These are phyloP conservation scores for Zygosaccharomyces lentus DNA, from an alignment of 805 yeast genomes.

Conservation along the genomic window DNA sequence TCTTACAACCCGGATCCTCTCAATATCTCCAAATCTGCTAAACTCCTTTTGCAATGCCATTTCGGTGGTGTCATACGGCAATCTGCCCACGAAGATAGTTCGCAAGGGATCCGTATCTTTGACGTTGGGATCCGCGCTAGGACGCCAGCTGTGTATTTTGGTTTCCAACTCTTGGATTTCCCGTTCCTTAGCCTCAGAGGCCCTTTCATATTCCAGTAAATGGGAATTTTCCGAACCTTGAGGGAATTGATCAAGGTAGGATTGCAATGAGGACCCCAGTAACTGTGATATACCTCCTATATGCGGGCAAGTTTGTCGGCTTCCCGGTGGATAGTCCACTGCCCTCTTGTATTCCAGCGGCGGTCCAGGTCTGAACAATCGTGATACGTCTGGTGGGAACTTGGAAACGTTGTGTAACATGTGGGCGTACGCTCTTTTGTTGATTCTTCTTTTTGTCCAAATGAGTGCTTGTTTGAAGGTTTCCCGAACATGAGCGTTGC, in stretches of 20 bases:
- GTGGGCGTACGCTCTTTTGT: no score
- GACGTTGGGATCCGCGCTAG: constrained; percentile 51
- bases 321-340: constrained; percentile 45
- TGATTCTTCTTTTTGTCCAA: background rate
- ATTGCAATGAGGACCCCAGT: constrained; percentile 18
- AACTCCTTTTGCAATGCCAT: constrained; percentile 62
- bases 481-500: background rate
- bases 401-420: constrained; percentile 34
- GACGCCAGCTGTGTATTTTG: constrained; percentile 47
- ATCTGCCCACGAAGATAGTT: constrained; percentile 74
- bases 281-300: constrained; percentile 45
- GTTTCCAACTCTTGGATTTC: constrained; percentile 35
- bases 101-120: constrained; percentile 64
- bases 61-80: constrained; percentile 62
- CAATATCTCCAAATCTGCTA: constrained; percentile 65
- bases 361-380: constrained; percentile 47
- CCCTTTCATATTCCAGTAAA: constrained; percentile 30
- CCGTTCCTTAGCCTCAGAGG: constrained; percentile 13
- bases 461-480: background rate
- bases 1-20: constrained; percentile 53
- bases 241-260: constrained; percentile 33
- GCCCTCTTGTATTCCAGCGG: constrained; percentile 50
- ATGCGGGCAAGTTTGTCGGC: constrained; percentile 42
- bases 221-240: constrained; percentile 25
- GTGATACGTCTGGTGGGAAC: constrained; percentile 39